Evolutionary conservation across 331 rosid genomes (phyloP).

Genomic region (Acacia pycnantha): DNA sequence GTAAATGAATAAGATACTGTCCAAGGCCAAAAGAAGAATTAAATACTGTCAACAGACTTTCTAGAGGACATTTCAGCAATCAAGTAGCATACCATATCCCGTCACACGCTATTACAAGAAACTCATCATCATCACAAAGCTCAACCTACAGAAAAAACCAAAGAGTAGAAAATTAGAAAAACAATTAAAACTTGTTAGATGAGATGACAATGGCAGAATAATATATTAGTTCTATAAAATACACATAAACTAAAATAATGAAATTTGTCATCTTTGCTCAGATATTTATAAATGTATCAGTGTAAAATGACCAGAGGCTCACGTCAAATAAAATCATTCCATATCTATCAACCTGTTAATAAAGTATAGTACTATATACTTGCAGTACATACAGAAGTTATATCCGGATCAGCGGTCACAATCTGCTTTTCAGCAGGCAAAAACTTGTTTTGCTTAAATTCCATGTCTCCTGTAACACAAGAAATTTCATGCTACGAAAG

Average conservation of each 20-base stretch:
- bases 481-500: slow-evolving; percentile 16
- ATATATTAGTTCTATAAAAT: slow-evolving; percentile 8
- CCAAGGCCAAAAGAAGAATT: neutral
- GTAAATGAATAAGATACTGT: neutral
- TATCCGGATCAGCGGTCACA: slow-evolving; percentile 86
- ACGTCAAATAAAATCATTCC: neutral
- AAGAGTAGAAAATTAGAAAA: neutral
- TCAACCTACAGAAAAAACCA: slow-evolving; percentile 53
- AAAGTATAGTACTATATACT: neutral
- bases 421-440: slow-evolving; percentile 88
- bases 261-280: neutral
- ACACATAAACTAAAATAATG: neutral
- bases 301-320: neutral
- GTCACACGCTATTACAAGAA: slow-evolving; percentile 94
- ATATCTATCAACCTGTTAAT: slow-evolving; percentile 11
- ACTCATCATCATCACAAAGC: slow-evolving; percentile 90
- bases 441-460: slow-evolving; percentile 84
- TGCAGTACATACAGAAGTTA: slow-evolving; percentile 59
- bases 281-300: neutral
- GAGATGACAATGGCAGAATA: slow-evolving; percentile 12
- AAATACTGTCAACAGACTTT: neutral
- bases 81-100: slow-evolving; percentile 81
- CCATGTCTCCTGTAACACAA: slow-evolving; percentile 73
- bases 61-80: slow-evolving; percentile 16
- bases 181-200: neutral